Evolutionary conservation across 2,329 filamentous ascomycete species (phyloP).

Genomic region (Colletotrichum sp.): DNA sequence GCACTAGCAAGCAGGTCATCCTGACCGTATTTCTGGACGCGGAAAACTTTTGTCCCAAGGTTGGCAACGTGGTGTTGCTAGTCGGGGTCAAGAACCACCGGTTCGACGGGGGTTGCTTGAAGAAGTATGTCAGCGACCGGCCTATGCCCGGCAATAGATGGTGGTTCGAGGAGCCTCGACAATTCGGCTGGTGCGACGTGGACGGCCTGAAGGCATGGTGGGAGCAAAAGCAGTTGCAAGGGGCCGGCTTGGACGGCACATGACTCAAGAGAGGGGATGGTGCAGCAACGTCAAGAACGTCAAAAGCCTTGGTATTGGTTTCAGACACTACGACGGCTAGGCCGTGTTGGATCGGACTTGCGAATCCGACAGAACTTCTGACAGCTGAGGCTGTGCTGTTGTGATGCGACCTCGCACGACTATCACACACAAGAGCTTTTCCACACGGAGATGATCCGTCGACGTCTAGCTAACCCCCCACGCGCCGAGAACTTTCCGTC

Average conservation of each 20-base stretch:
- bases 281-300: not conserved
- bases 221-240: conserved; percentile 25
- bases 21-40: conserved; percentile 61
- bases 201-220: conserved; percentile 51
- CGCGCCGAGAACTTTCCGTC: conserved; percentile 15
- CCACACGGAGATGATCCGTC: not conserved
- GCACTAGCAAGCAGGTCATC: conserved; percentile 56
- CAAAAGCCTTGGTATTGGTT: not conserved
- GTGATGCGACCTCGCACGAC: not conserved
- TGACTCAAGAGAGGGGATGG: not conserved
- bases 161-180: conserved; percentile 56
- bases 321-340: not conserved
- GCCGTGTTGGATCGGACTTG: not conserved
- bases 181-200: conserved; percentile 56
- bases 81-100: conserved; percentile 63
- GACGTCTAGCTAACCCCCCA: conserved; percentile 13
- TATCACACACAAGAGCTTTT: not conserved
- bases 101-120: conserved; percentile 53
- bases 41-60: conserved; percentile 47
- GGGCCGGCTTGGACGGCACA: not conserved
- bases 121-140: conserved; percentile 48
- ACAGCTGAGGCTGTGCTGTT: not conserved
- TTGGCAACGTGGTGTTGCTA: conserved; percentile 57
- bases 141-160: conserved; percentile 40
- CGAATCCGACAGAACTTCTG: not conserved